phyloP scores from a whole-genome alignment of 2,329 filamentous ascomycete species.

The Mycogone perniciosa region DNA sequence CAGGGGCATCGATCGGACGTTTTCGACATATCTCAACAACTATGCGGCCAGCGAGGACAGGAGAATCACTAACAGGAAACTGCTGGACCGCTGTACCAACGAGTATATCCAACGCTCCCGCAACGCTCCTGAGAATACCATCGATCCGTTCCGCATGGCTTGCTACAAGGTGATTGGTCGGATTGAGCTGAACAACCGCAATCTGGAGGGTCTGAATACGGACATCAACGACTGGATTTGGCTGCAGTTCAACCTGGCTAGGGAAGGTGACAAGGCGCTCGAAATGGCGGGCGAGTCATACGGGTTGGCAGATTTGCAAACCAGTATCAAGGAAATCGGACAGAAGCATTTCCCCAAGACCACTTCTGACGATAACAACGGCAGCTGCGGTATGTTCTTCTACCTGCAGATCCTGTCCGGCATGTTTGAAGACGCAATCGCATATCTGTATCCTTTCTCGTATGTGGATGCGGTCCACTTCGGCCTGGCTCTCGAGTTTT shows the following conservation, averaged over 20 bases:
- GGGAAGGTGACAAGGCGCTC: constrained; percentile 56
- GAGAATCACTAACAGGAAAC: constrained; percentile 62
- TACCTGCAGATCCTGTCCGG: constrained; percentile 85
- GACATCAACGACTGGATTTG: constrained; percentile 67
- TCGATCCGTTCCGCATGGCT: constrained; percentile 92
- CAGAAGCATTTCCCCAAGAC: constrained; percentile 84
- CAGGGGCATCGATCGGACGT: constrained; percentile 83
- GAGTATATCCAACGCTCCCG: constrained; percentile 82
- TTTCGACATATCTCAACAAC: constrained; percentile 77
- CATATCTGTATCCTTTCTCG: constrained; percentile 85
- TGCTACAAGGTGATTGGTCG: constrained; percentile 97
- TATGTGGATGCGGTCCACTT: constrained; percentile 95
- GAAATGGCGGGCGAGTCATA: constrained; percentile 62
- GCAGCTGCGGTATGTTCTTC: constrained; percentile 85
- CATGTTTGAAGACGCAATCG: constrained; percentile 89
- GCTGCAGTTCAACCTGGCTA: constrained; percentile 64
- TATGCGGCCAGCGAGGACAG: constrained; percentile 74
- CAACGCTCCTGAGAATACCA: constrained; percentile 76
- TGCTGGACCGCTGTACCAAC: constrained; percentile 81
- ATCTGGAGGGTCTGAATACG: constrained; percentile 55
- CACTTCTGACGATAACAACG: constrained; percentile 64
- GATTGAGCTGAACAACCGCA: constrained; percentile 59
- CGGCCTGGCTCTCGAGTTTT: constrained; percentile 80
- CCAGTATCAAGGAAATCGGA: constrained; percentile 80
- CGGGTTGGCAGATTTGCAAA: constrained; percentile 62